Evolutionary conservation across 2,329 filamentous ascomycete species (phyloP).

Genomic region (Neospermospora avenae): DNA sequence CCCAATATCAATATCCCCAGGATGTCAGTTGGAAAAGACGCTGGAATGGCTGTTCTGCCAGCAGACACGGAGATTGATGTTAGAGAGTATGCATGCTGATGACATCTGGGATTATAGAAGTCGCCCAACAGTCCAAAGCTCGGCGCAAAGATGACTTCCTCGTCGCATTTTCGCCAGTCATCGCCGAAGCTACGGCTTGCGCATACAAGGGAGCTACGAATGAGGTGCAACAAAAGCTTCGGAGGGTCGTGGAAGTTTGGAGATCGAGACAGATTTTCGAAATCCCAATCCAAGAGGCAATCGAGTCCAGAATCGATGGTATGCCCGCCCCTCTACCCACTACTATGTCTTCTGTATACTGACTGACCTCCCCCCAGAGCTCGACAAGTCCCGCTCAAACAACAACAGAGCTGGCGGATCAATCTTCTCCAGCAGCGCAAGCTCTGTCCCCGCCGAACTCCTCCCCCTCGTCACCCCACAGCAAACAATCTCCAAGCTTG

Average conservation of each 20-base stretch:
- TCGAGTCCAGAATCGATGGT: conserved; percentile 80
- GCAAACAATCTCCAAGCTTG: conserved; percentile 69
- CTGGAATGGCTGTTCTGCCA: not conserved
- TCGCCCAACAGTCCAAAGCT: conserved; percentile 92
- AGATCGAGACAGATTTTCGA: conserved; percentile 84
- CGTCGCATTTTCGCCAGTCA: conserved; percentile 83
- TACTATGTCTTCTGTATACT: not conserved
- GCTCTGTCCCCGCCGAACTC: conserved; percentile 71
- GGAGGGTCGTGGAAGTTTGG: conserved; percentile 93
- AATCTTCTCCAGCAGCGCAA: conserved; percentile 60
- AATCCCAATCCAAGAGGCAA: conserved; percentile 69
- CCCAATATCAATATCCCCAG: not conserved
- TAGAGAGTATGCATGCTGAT: conserved; percentile 19
- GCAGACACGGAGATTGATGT: conserved; percentile 12
- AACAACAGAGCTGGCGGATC: conserved; percentile 61
- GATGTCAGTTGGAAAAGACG: not conserved
- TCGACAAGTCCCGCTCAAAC: conserved; percentile 57
- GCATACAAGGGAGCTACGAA: conserved; percentile 86
- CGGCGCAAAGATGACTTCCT: conserved; percentile 91
- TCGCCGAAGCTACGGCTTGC: conserved; percentile 84
- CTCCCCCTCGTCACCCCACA: conserved; percentile 71
- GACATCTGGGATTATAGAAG: conserved; percentile 56
- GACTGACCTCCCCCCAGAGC: conserved; percentile 43
- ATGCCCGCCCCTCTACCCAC: conserved; percentile 30
- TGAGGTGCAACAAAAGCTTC: conserved; percentile 84